A percentile compares a stretch with the other conserved stretches of the same genome.
Conservation (phyloP, 352 stramenopile species). For the Phytophthora litchii region DNA sequence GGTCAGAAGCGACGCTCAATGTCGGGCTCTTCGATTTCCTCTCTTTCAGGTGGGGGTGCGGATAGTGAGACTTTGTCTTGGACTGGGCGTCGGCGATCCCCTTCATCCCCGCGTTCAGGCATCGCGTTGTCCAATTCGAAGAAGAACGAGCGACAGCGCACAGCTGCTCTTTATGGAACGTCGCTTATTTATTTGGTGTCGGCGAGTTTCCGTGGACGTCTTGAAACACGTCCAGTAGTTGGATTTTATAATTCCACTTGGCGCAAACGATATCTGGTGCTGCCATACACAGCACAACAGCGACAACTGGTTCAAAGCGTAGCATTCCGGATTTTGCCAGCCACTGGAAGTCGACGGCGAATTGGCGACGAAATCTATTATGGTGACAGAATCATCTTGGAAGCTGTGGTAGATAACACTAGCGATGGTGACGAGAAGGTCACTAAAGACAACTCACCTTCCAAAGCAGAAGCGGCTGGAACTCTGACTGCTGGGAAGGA, state of each 20-base stretch:
- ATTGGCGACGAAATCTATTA: constrained; percentile 79
- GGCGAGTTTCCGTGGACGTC: constrained; percentile 70
- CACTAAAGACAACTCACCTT: constrained; percentile 20
- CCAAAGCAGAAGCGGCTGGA: constrained; percentile 21
- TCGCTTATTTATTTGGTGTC: constrained; percentile 81
- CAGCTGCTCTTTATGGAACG: constrained; percentile 58
- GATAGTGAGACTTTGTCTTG: constrained; percentile 41
- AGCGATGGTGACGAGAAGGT: constrained; percentile 14
- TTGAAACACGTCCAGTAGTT: constrained; percentile 75
- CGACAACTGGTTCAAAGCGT: constrained; percentile 72
- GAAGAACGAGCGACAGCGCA: constrained; percentile 40
- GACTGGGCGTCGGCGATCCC: constrained; percentile 21
- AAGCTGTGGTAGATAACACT: constrained; percentile 47
- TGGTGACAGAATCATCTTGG: constrained; percentile 74
- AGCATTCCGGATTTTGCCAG: constrained; percentile 77
- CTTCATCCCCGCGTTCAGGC: constrained; percentile 33
- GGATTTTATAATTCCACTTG: constrained; percentile 83
- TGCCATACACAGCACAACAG: constrained; percentile 76
- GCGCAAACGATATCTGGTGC: constrained; percentile 83
- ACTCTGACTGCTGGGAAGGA: constrained; percentile 13
- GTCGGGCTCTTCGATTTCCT: constrained; percentile 61
- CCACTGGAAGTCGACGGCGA: constrained; percentile 50
- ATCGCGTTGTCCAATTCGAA: constrained; percentile 21
- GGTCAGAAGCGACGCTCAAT: constrained; percentile 42
- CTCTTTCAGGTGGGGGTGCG: constrained; percentile 43